Conservation (phyloP, 116 monocot genomes). For the Papilionanthe hybrid region DNA sequence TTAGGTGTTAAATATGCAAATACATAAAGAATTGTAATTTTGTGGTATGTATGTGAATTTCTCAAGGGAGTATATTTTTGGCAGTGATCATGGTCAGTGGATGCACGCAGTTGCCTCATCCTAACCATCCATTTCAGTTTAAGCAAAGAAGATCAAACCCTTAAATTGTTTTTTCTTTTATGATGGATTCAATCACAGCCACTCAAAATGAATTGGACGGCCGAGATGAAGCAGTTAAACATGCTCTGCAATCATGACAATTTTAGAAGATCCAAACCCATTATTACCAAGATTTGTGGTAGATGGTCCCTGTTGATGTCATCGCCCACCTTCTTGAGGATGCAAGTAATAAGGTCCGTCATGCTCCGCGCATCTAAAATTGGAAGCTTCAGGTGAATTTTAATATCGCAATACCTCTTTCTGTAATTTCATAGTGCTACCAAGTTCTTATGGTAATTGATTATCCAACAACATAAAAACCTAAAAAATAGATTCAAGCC, state of each 20-base stretch:
- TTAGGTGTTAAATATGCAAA: too few species aligned
- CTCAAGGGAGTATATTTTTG: too few species aligned
- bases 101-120: neutral
- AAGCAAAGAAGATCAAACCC: too few species aligned
- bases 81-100: too few species aligned
- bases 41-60: too few species aligned
- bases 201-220: too few species aligned
- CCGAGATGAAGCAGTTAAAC: too few species aligned
- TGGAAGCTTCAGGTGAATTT: neutral
- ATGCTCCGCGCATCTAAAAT: slow-evolving; percentile 59
- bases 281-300: slow-evolving; percentile 73
- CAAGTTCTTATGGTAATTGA: neutral
- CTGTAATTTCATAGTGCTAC: neutral
- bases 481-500: neutral
- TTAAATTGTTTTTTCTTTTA: too few species aligned
- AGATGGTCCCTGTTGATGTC: slow-evolving; percentile 69
- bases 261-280: neutral
- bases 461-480: too few species aligned
- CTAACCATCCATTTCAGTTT: neutral
- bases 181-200: too few species aligned
- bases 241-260: too few species aligned
- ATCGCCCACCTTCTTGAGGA: slow-evolving; percentile 70
- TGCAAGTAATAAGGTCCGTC: slow-evolving; percentile 62
- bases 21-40: too few species aligned
- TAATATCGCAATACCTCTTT: neutral